Percentiles rank a stretch among this genome's conserved stretches.
phyloP scores from a whole-genome alignment of 2,329 filamentous ascomycete species.

The Venturia pyrina region DNA sequence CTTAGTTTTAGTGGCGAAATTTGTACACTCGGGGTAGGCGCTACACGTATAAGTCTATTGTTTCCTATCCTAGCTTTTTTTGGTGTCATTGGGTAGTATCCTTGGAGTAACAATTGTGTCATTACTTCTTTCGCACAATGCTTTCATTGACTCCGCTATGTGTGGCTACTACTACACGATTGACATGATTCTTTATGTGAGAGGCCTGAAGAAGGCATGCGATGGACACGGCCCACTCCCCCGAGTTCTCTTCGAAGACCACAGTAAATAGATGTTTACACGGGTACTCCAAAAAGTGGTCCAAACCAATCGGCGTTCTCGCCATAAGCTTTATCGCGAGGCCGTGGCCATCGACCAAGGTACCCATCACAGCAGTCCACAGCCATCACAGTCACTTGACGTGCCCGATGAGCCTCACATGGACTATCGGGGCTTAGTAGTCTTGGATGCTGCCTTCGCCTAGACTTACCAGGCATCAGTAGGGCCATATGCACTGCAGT shows the following conservation, averaged over 20 bases:
- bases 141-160: background rate
- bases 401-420: background rate
- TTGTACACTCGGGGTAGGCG: background rate
- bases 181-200: too few species aligned
- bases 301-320: background rate
- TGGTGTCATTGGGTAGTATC: background rate
- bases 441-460: background rate
- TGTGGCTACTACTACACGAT: background rate
- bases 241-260: background rate
- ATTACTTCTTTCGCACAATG: background rate
- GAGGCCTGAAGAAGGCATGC: too few species aligned
- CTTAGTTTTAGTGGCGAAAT: background rate
- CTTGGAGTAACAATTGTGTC: background rate
- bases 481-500: background rate
- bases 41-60: background rate
- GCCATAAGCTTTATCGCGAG: background rate
- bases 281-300: background rate
- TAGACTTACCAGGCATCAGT: background rate
- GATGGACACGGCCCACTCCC: background rate
- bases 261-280: background rate
- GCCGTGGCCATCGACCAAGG: background rate
- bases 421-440: background rate
- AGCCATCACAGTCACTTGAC: background rate
- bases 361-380: background rate
- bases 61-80: background rate